Percentiles rank a stretch among this genome's conserved stretches.
Evolutionary conservation across 2,329 filamentous ascomycete species (phyloP).

Genomic region (Rutstroemia sydowiana): DNA sequence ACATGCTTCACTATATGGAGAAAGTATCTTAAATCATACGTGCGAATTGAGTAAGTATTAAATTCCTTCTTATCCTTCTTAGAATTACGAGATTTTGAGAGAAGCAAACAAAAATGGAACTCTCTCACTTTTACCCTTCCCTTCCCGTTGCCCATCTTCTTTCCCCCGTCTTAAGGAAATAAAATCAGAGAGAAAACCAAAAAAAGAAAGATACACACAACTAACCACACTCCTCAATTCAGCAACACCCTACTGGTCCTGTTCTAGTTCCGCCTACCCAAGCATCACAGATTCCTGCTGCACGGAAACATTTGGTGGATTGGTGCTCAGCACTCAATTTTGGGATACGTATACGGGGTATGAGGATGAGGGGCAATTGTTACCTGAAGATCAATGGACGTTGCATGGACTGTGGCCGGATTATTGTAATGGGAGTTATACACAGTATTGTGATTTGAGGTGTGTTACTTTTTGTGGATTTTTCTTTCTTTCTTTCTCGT

Average conservation of each 20-base stretch:
- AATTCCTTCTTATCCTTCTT: background rate
- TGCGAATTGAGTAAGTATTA: slow-evolving; percentile 21
- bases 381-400: slow-evolving; percentile 50
- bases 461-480: slow-evolving; percentile 10
- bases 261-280: slow-evolving; percentile 39
- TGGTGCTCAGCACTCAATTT: slow-evolving; percentile 55
- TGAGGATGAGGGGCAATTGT: slow-evolving; percentile 48
- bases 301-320: slow-evolving; percentile 56
- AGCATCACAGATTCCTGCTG: slow-evolving; percentile 53
- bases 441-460: slow-evolving; percentile 58
- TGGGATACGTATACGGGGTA: slow-evolving; percentile 58
- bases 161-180: too few species aligned
- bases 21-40: slow-evolving; percentile 25
- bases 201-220: too few species aligned
- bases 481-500: background rate
- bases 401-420: slow-evolving; percentile 38
- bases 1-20: slow-evolving; percentile 21
- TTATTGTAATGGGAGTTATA: slow-evolving; percentile 50
- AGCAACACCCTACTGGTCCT: slow-evolving; percentile 37
- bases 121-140: background rate
- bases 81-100: too few species aligned
- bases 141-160: background rate
- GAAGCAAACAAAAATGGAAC: too few species aligned
- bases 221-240: background rate
- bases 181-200: too few species aligned